These are phyloP conservation scores for Leccinum olivaceoglutinosum DNA, from an alignment of 1,284 basidiomycete genomes.

Conservation along the genomic window DNA sequence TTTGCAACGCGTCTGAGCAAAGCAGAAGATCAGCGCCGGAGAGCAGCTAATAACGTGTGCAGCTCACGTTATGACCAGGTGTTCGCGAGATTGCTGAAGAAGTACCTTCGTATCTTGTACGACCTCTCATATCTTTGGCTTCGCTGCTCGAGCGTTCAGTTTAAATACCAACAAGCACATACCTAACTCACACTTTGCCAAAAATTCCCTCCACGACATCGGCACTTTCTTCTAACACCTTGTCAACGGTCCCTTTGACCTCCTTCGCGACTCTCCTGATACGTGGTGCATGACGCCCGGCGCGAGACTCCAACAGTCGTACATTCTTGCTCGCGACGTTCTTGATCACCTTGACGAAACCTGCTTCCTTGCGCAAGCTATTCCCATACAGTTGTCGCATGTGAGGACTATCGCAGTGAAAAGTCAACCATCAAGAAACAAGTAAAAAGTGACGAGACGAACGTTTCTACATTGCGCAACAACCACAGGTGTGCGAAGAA, in stretches of 20 bases:
- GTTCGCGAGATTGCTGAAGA: slow-evolving; percentile 86
- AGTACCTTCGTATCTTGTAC: slow-evolving; percentile 90
- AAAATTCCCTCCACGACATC: slow-evolving; percentile 87
- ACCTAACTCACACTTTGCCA: slow-evolving; percentile 71
- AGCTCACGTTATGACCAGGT: slow-evolving; percentile 81
- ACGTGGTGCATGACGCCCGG: slow-evolving; percentile 68
- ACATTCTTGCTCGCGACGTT: slow-evolving; percentile 82
- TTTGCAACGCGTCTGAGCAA: slow-evolving; percentile 68
- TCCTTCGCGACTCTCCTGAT: slow-evolving; percentile 80
- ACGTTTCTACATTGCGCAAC: slow-evolving; percentile 85
- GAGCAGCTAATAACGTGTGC: neutral
- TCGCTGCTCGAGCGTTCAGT: slow-evolving; percentile 31
- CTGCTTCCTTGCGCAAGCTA: slow-evolving; percentile 89
- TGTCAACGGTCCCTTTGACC: slow-evolving; percentile 89
- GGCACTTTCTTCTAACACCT: slow-evolving; percentile 89
- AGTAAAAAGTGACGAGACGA: slow-evolving; percentile 25
- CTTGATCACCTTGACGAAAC: slow-evolving; percentile 95
- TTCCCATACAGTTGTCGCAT: slow-evolving; percentile 96
- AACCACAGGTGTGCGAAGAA: slow-evolving; percentile 91
- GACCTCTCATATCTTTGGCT: slow-evolving; percentile 67
- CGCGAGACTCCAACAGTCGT: slow-evolving; percentile 60
- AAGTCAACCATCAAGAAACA: neutral
- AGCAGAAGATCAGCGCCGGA: slow-evolving; percentile 1
- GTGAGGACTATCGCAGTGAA: slow-evolving; percentile 65
- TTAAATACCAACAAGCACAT: neutral